Conservation (phyloP, 352 stramenopile genomes). For the Phytopythium oedochilum region DNA sequence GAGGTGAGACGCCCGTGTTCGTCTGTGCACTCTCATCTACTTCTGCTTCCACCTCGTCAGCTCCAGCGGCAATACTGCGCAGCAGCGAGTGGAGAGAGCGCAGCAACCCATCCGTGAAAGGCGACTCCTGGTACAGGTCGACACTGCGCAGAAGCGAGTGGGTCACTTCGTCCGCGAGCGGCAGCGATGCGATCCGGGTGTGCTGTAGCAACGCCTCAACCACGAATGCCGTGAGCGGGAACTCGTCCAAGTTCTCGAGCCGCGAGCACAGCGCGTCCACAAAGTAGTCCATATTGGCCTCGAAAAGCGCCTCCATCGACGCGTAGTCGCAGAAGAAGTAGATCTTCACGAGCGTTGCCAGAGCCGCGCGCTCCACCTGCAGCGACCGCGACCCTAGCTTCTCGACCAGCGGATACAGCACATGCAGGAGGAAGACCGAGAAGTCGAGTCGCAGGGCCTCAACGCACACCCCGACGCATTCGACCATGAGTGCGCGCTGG, state of each 20-base stretch:
- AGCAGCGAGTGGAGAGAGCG: slow-evolving; percentile 64
- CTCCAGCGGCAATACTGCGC: slow-evolving; percentile 28
- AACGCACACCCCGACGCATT: slow-evolving; percentile 69
- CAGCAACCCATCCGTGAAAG: slow-evolving; percentile 37
- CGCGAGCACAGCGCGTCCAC: slow-evolving; percentile 72
- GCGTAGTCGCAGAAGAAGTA: slow-evolving; percentile 51
- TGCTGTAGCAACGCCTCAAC: slow-evolving; percentile 69
- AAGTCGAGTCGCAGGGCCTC: slow-evolving; percentile 58
- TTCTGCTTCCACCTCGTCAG: slow-evolving; percentile 6
- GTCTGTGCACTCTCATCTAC: background rate
- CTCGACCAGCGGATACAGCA: slow-evolving; percentile 81
- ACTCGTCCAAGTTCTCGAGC: slow-evolving; percentile 63
- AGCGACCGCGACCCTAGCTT: slow-evolving; percentile 58
- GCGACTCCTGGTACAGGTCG: slow-evolving; percentile 71
- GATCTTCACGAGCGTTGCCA: slow-evolving; percentile 66
- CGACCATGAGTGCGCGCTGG: slow-evolving; percentile 61
- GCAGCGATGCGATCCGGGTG: slow-evolving; percentile 56
- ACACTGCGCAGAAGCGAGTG: slow-evolving; percentile 63
- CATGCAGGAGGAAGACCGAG: slow-evolving; percentile 56
- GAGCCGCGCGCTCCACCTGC: slow-evolving; percentile 62
- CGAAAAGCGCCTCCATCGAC: slow-evolving; percentile 60
- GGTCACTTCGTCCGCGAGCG: slow-evolving; percentile 73
- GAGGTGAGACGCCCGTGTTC: background rate
- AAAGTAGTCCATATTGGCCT: slow-evolving; percentile 87
- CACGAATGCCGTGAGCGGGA: slow-evolving; percentile 70